A percentile compares a stretch with the other conserved stretches of the same genome.
phyloP scores from a whole-genome alignment of 2,329 filamentous ascomycete species.

The Alternaria rosae region DNA sequence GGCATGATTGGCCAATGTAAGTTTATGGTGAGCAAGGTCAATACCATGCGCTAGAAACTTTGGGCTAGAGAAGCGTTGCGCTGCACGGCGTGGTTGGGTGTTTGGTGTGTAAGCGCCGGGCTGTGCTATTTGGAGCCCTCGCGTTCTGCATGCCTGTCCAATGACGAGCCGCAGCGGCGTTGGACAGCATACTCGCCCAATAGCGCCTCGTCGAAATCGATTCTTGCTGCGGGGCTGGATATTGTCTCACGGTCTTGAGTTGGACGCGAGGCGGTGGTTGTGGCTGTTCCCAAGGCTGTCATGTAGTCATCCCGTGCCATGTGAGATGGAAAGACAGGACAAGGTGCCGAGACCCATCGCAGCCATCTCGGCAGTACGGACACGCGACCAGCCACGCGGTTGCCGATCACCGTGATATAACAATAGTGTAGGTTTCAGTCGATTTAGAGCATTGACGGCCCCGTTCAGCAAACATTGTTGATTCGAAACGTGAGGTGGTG shows the following conservation, averaged over 20 bases:
- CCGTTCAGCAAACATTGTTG: not conserved
- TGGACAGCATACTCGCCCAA: constrained; percentile 40
- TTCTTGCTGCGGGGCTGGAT: constrained; percentile 8
- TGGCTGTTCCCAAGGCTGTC: not conserved
- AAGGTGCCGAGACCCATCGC: not conserved
- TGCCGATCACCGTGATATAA: not conserved
- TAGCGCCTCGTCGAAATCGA: constrained; percentile 22
- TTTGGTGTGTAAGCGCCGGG: constrained; percentile 43
- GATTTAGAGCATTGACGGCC: not conserved
- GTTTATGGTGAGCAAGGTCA: constrained; percentile 24
- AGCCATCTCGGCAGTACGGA: not conserved
- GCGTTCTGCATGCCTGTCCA: constrained; percentile 30
- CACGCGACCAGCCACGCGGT: constrained; percentile 1
- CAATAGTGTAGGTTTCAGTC: not conserved
- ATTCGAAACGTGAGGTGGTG: constrained; percentile 1
- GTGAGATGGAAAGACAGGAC: not conserved
- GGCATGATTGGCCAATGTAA: constrained; percentile 38
- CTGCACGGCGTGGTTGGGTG: constrained; percentile 41
- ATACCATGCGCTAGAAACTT: constrained; percentile 28
- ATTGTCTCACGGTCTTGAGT: constrained; percentile 8
- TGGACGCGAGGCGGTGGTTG: constrained; percentile 13
- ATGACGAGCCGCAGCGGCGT: constrained; percentile 27
- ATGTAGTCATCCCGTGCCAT: constrained; percentile 8
- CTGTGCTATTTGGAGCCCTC: constrained; percentile 40
- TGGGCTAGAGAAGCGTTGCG: constrained; percentile 32